Base-by-base conservation (phyloP, 2,329 filamentous ascomycete species). In the Diaporthe vexans region DNA sequence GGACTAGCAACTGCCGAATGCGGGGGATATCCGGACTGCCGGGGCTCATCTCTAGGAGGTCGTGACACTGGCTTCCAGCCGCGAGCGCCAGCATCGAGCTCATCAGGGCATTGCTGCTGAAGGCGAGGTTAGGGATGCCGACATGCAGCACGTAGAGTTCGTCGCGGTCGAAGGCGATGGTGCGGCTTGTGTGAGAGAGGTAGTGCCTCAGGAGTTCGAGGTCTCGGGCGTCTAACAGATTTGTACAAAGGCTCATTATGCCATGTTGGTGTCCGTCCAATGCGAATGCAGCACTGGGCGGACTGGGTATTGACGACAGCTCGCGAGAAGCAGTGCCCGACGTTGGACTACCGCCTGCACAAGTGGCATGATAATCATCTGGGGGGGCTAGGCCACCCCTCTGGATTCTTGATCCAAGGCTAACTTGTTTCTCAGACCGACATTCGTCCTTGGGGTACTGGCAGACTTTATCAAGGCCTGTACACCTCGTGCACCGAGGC, bases 401-500 rank as follows among this genome's bases (percentile, higher is more conserved):
- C 3, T 15, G 40, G 11, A 4, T 17, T 17, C 6, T 11, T 5
- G 19, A 3, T 37, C 10, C 68, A 35, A n/a, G 29, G 21, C 15
- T 35, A 15, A 57, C 33, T 10, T 7, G 33, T n/a, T 56, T 15
- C 43, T 54, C 43, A 15, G 57, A 19, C 15, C 26, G 19, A 17
- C n/a, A 21, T 7, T 40, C n/a, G 13, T 40, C n/a, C 9, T 61
- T 56, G 15, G 85, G 85, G 77, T 89, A 89, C 48, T 84, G 83
- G 78, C 88, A 89, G 56, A 86, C 82, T 40, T 87, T 84, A 11
- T 83, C 83, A 46, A 87, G 85, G 1, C 83, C 81, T 21, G 83
- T 78, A 74, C 88, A 89, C 76, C 87, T 86, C 57, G 83, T 84
- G 57, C 88, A 90, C 3, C 79, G 79, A 5, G 88, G 88, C 76